Base-by-base conservation (phyloP, 2,329 filamentous ascomycete genomes). In the Rugonectria rugulosa region DNA sequence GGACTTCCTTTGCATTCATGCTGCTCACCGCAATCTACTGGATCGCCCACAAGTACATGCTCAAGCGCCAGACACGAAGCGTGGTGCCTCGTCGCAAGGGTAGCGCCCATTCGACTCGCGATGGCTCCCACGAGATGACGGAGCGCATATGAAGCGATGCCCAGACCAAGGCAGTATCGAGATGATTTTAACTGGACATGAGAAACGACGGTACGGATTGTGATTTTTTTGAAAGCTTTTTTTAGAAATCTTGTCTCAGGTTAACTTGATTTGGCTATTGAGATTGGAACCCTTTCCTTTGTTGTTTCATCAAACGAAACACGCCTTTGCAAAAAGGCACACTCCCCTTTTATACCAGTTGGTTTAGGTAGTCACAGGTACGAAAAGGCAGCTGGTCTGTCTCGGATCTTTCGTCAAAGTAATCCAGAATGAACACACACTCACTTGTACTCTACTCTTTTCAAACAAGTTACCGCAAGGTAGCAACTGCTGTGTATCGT, bases 1-100 rank as follows among this genome's bases (percentile, higher is more conserved):
- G 80, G 81, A 73, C 78, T 5, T 72, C 80, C 2, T 75, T 80
- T 14, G 79, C 65, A 4, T 68, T 78, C 56, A 81, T 82, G 75
- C 64, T 73, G 4, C 57, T 71, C 1, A 65, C 74, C 0, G 52
- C 72, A 5, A 21, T 73, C 3, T 81, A 76, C 64, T 83, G 80
- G 80, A 19, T 67, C 1, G 66, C 54, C 10, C 67, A 74, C 34
- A 65, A 77, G 58, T 69, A 70, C 26, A 24, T 66, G 4, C 60
- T 68, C 55, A 67, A 68, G 43, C 63, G 68, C 7, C 64, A 64
- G 61, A 62, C 52, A 36, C 69, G 64, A 68, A 64, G 48, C 12
- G 48, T 62, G 52, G 66, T 66, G 60, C 62, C 55, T 55, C 53
- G 58, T 50, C 62, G 66, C 34, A 72, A 73, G 65, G 49, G 45